Evolutionary conservation across 306 rosid species (phyloP).

Genomic region (Castanea crenata): DNA sequence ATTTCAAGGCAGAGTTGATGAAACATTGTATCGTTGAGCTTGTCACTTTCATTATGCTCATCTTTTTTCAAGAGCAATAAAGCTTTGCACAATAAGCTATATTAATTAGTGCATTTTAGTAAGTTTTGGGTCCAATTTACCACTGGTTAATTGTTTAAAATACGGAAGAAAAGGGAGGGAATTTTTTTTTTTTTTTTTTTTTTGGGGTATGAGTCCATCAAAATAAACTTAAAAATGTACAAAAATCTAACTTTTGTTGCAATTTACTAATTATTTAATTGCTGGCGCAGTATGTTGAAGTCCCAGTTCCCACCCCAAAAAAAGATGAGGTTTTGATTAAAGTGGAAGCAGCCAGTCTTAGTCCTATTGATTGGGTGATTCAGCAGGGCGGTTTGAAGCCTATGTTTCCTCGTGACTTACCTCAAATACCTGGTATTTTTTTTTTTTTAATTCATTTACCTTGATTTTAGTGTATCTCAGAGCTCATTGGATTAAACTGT

Average conservation of each 20-base stretch:
- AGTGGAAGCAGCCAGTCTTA: slow-evolving; percentile 59
- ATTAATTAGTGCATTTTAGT: too few species aligned
- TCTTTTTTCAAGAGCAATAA: too few species aligned
- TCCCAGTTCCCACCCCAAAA: slow-evolving; percentile 56
- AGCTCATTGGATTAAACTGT: too few species aligned
- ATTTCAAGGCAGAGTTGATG: too few species aligned
- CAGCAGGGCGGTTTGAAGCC: slow-evolving; percentile 51
- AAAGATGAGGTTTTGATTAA: slow-evolving; percentile 53
- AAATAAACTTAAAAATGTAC: too few species aligned
- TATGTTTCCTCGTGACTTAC: slow-evolving; percentile 48
- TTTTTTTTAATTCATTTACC: neutral
- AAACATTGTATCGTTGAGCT: too few species aligned
- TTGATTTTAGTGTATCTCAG: too few species aligned
- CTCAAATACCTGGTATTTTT: slow-evolving; percentile 56
- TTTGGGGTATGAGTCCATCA: neutral
- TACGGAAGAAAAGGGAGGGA: neutral
- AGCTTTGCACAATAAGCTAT: too few species aligned
- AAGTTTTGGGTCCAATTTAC: too few species aligned
- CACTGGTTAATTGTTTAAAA: too few species aligned
- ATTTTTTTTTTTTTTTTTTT: neutral
- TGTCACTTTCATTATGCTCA: too few species aligned
- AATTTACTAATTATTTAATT: neutral
- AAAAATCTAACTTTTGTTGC: neutral
- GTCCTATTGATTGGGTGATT: slow-evolving; percentile 72
- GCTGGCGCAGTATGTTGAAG: slow-evolving; percentile 58